Conservation (phyloP, 768 basidiomycete species). For the Hebeloma cylindrosporum region DNA sequence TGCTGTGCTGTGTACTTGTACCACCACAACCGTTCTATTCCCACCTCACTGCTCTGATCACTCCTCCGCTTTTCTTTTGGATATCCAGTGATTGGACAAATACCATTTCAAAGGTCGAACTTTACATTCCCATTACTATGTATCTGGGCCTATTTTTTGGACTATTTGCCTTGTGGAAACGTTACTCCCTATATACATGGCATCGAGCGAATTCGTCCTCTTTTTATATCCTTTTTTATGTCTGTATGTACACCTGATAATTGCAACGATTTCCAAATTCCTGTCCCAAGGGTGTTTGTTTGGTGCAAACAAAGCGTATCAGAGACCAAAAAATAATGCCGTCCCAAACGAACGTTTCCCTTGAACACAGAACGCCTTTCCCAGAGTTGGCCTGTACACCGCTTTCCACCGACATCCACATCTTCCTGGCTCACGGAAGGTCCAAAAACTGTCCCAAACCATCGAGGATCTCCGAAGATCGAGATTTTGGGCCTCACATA, state of each 20-base stretch:
- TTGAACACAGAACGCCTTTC: constrained; percentile 29
- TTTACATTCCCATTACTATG: too few relatives aligned
- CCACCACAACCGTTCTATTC: too few relatives aligned
- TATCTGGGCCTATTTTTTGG: too few relatives aligned
- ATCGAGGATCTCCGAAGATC: constrained; percentile 69
- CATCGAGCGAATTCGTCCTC: background rate
- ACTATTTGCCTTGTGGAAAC: too few relatives aligned
- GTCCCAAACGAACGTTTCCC: constrained; percentile 35
- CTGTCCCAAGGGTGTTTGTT: constrained; percentile 25
- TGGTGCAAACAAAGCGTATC: constrained; percentile 43
- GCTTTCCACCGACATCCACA: constrained; percentile 17
- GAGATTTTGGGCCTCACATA: constrained; percentile 17
- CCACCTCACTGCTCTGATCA: too few relatives aligned
- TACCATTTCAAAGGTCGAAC: too few relatives aligned
- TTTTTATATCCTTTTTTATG: constrained; percentile 1
- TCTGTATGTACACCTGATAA: constrained; percentile 11
- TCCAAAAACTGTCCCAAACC: constrained; percentile 65
- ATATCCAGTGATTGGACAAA: too few relatives aligned
- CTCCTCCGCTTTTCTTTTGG: too few relatives aligned
- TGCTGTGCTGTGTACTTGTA: too few relatives aligned
- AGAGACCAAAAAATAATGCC: constrained; percentile 47
- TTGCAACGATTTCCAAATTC: background rate
- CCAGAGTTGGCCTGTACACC: constrained; percentile 17
- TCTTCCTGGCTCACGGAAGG: constrained; percentile 23
- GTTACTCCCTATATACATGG: too few relatives aligned